These are phyloP conservation scores for Clarireedia sp. DNA, from an alignment of 2,329 filamentous ascomycete species.

Conservation along the genomic window DNA sequence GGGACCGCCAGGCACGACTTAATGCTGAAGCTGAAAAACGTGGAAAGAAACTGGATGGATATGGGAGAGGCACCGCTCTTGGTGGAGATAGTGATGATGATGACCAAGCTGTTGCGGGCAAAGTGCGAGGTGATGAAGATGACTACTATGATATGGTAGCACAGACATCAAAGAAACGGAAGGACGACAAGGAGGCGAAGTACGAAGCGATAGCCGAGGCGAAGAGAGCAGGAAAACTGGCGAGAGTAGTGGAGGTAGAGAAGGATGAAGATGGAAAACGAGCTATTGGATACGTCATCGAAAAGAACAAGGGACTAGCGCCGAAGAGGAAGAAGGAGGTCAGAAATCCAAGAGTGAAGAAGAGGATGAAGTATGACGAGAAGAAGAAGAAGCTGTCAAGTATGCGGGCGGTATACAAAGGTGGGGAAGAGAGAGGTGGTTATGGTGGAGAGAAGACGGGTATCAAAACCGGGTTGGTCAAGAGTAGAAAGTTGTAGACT, in stretches of 20 bases:
- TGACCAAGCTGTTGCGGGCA: slow-evolving; percentile 34
- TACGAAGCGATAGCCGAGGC: slow-evolving; percentile 51
- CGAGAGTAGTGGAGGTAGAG: slow-evolving; percentile 56
- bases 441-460: slow-evolving; percentile 90
- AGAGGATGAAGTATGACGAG: slow-evolving; percentile 90
- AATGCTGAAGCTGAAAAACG: slow-evolving; percentile 83
- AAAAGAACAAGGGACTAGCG: slow-evolving; percentile 94
- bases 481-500: slow-evolving; percentile 70
- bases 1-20: slow-evolving; percentile 77
- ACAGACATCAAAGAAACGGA: slow-evolving; percentile 59
- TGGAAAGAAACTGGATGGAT: slow-evolving; percentile 56
- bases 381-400: slow-evolving; percentile 96
- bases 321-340: slow-evolving; percentile 90
- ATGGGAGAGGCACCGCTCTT: slow-evolving; percentile 52
- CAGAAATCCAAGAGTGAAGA: slow-evolving; percentile 93
- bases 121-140: slow-evolving; percentile 40
- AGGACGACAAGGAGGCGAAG: slow-evolving; percentile 59
- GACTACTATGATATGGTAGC: slow-evolving; percentile 91
- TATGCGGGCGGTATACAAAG: slow-evolving; percentile 79
- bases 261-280: slow-evolving; percentile 79
- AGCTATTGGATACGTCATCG: slow-evolving; percentile 85
- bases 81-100: slow-evolving; percentile 48
- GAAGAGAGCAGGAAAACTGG: slow-evolving; percentile 51
- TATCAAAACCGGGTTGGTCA: slow-evolving; percentile 89
- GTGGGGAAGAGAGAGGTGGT: slow-evolving; percentile 72